Conservation (phyloP, 1,284 basidiomycete genomes). For the Ceraceosorus bombacis region DNA sequence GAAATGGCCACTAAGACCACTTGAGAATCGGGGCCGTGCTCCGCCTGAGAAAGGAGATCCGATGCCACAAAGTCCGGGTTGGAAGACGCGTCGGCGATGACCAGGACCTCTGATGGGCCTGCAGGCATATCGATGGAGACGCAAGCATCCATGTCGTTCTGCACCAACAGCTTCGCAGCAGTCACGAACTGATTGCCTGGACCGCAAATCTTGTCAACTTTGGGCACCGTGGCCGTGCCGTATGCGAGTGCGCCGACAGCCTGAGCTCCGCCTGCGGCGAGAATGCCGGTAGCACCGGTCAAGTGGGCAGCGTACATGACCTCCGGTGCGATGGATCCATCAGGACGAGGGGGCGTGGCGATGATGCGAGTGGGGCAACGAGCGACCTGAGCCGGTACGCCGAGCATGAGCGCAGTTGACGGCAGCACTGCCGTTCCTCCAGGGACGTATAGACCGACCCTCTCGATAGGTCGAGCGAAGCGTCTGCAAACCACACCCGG, state of each 20-base stretch:
- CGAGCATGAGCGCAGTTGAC: constrained; percentile 95
- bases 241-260: constrained; percentile 96
- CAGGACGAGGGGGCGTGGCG: constrained; percentile 77
- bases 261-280: constrained; percentile 74
- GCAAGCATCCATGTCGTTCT: constrained; percentile 94
- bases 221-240: constrained; percentile 88
- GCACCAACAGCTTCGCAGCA: constrained; percentile 97
- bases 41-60: constrained; percentile 88
- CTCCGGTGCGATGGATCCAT: constrained; percentile 45
- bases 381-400: constrained; percentile 94
- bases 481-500: constrained; percentile 68
- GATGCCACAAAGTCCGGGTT: constrained; percentile 88
- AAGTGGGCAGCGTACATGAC: constrained; percentile 46
- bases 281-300: constrained; percentile 48
- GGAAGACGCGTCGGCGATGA: constrained; percentile 75
- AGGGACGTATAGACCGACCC: constrained; percentile 94
- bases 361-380: constrained; percentile 86
- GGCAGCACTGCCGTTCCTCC: constrained; percentile 94
- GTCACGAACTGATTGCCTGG: constrained; percentile 99
- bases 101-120: constrained; percentile 63
- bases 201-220: constrained; percentile 96
- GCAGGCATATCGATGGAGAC: constrained; percentile 99
- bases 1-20: constrained; percentile 81
- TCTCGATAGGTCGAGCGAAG: constrained; percentile 84
- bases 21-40: constrained; percentile 96